Evolutionary conservation across 495 filamentous ascomycete species (phyloP).

Genomic region (Lophiotrema nucula): DNA sequence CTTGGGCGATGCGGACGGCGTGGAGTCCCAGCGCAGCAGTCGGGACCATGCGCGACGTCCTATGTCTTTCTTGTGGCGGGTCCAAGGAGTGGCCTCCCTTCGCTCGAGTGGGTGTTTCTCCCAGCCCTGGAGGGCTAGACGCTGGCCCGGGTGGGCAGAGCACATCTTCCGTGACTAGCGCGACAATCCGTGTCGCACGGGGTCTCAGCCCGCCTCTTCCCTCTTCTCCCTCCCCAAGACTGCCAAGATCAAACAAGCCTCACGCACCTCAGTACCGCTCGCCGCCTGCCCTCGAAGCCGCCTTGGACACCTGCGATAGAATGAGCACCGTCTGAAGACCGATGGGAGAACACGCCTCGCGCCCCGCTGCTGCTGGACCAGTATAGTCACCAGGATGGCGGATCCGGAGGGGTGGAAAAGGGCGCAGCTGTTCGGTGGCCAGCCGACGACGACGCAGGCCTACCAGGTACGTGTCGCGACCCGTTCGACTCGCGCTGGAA

Average conservation of each 20-base stretch:
- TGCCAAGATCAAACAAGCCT: slow-evolving; percentile 26
- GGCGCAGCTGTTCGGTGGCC: slow-evolving; percentile 16
- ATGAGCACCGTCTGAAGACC: slow-evolving; percentile 9
- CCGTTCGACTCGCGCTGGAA: not conserved
- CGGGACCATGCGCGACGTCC: too few species aligned
- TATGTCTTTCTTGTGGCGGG: too few species aligned
- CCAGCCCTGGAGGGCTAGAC: too few species aligned
- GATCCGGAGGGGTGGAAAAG: slow-evolving; percentile 12
- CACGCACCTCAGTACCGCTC: slow-evolving; percentile 12
- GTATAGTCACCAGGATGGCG: slow-evolving; percentile 27
- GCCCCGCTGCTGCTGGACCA: slow-evolving; percentile 23
- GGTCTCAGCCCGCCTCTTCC: too few species aligned
- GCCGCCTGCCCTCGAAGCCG: slow-evolving; percentile 12
- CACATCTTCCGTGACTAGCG: too few species aligned
- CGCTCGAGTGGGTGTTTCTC: too few species aligned
- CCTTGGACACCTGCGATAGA: not conserved
- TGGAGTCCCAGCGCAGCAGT: too few species aligned
- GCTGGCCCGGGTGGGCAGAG: too few species aligned
- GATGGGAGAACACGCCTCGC: slow-evolving; percentile 17
- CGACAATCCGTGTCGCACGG: too few species aligned
- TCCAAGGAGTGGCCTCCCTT: too few species aligned
- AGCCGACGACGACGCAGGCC: slow-evolving; percentile 19
- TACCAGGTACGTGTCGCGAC: slow-evolving; percentile 15
- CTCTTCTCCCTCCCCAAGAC: slow-evolving; percentile 7
- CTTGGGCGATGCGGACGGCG: too few species aligned